These are phyloP conservation scores for Alternaria rosae DNA, from an alignment of 2,329 filamentous ascomycete genomes.

Conservation along the genomic window DNA sequence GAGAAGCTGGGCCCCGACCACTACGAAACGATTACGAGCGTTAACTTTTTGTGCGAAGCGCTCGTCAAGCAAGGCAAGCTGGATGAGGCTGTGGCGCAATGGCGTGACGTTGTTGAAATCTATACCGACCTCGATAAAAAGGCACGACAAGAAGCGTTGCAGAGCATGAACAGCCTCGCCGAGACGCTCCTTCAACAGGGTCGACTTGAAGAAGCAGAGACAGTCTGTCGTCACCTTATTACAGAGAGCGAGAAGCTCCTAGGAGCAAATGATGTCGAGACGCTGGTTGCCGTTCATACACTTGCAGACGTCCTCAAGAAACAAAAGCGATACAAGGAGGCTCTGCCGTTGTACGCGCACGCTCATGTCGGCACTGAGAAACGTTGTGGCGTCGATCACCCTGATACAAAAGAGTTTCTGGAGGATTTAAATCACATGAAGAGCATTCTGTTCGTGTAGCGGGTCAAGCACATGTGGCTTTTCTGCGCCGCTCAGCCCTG, in stretches of 20 bases:
- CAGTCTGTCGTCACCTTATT: not conserved
- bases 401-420: not conserved
- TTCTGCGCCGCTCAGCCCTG: not conserved
- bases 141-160: not conserved
- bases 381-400: not conserved
- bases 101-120: not conserved
- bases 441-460: not conserved
- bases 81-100: not conserved
- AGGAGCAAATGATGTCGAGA: not conserved
- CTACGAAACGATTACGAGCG: not conserved
- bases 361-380: not conserved
- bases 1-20: not conserved
- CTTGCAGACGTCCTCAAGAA: not conserved
- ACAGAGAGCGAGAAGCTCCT: not conserved
- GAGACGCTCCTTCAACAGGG: not conserved
- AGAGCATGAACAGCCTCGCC: not conserved
- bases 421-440: not conserved
- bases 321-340: not conserved
- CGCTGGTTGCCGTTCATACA: not conserved
- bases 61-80: not conserved
- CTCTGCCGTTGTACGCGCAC: not conserved
- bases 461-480: not conserved
- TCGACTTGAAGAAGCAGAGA: not conserved
- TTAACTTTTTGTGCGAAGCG: not conserved
- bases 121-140: not conserved